These are phyloP conservation scores for Boletus rubroflammeus DNA, from an alignment of 768 basidiomycete species.

Conservation along the genomic window DNA sequence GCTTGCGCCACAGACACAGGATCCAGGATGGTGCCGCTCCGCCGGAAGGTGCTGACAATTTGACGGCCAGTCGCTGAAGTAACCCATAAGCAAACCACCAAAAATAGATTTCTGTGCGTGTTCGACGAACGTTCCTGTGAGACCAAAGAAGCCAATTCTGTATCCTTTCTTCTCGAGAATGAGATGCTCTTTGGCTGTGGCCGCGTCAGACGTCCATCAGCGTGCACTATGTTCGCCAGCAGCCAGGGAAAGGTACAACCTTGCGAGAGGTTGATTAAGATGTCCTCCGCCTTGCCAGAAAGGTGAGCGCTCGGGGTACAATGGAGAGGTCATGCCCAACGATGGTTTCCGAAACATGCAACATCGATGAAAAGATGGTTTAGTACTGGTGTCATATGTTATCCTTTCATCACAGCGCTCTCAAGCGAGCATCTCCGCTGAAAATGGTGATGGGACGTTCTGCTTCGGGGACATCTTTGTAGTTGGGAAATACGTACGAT, in stretches of 20 bases:
- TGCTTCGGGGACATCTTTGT: background rate
- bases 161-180: conserved; percentile 5
- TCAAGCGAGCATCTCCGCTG: conserved; percentile 9
- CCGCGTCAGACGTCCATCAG: background rate
- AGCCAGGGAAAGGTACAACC: conserved; percentile 11
- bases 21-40: conserved; percentile 4
- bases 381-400: conserved; percentile 3
- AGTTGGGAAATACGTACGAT: background rate
- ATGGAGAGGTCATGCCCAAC: background rate
- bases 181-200: conserved; percentile 4
- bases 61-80: conserved; percentile 3
- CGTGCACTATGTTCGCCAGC: conserved; percentile 8
- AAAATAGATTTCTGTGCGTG: background rate
- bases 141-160: conserved; percentile 5
- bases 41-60: conserved; percentile 7
- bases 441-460: conserved; percentile 2
- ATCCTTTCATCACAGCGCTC: conserved; percentile 6
- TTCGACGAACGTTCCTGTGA: conserved; percentile 10
- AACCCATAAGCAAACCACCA: background rate
- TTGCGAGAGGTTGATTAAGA: conserved; percentile 1
- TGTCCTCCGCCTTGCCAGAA: conserved; percentile 3
- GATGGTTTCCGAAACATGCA: conserved; percentile 6
- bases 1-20: conserved; percentile 8
- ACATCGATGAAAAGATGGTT: conserved; percentile 11
- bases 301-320: background rate